Percentiles rank a stretch among this genome's conserved stretches.
Conservation (phyloP, 306 rosid species). For the Prunus kanzakura region DNA sequence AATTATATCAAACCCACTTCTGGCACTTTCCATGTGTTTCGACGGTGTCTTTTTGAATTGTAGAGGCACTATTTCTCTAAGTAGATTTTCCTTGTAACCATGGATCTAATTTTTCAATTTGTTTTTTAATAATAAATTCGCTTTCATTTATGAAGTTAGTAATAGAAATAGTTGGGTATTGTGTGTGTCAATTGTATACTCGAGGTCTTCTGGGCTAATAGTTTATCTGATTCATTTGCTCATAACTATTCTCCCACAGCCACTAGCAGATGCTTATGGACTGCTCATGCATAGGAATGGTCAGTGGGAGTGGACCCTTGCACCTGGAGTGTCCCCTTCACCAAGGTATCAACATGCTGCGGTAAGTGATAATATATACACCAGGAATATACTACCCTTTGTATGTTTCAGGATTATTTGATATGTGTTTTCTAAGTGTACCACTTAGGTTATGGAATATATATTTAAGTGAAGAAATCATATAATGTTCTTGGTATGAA, state of each 20-base stretch:
- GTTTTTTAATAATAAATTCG: not conserved
- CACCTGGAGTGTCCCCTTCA: slow-evolving; percentile 99
- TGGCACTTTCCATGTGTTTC: not conserved
- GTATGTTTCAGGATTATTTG: slow-evolving; percentile 6
- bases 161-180: not conserved
- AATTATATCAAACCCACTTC: not conserved
- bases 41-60: not conserved
- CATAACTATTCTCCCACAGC: slow-evolving; percentile 46
- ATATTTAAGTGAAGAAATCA: not conserved
- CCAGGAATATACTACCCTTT: not conserved
- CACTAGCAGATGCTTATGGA: slow-evolving; percentile 95
- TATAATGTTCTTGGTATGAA: not conserved
- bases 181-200: not conserved
- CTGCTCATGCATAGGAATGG: slow-evolving; percentile 96
- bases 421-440: not conserved
- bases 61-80: not conserved
- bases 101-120: not conserved
- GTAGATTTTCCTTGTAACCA: not conserved
- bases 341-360: slow-evolving; percentile 97
- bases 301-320: slow-evolving; percentile 99
- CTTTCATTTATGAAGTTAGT: not conserved
- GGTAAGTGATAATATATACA: slow-evolving; percentile 53
- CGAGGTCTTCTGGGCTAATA: not conserved
- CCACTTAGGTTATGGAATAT: not conserved
- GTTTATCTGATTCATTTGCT: slow-evolving; percentile 9